Conservation (phyloP, 1,284 basidiomycete species). For the Inonotus hispidus region DNA sequence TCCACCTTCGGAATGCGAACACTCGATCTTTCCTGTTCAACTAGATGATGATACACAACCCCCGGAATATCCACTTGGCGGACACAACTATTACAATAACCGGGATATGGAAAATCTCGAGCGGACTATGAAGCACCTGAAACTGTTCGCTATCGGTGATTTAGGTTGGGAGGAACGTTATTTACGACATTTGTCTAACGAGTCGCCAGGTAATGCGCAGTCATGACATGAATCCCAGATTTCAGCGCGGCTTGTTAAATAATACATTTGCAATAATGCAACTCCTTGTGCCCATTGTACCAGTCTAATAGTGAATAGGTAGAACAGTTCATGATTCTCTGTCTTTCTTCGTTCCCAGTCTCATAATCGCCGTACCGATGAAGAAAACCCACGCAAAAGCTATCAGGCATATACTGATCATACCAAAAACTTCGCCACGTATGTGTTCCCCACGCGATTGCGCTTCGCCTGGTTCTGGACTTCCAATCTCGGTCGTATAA, state of each 20-base stretch:
- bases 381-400: conserved; percentile 62
- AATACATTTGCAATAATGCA: neutral
- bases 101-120: conserved; percentile 43
- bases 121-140: conserved; percentile 40
- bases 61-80: conserved; percentile 36
- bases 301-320: neutral
- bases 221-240: no score
- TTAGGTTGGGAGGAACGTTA: conserved; percentile 31
- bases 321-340: conserved; percentile 2
- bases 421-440: conserved; percentile 48
- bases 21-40: conserved; percentile 37
- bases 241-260: no score
- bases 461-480: conserved; percentile 24
- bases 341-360: conserved; percentile 36
- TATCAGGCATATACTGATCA: conserved; percentile 41
- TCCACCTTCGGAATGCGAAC: conserved; percentile 40
- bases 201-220: neutral
- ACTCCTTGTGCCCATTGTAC: neutral
- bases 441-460: conserved; percentile 35
- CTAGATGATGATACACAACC: conserved; percentile 23
- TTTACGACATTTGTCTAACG: conserved; percentile 4
- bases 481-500: neutral
- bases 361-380: conserved; percentile 54
- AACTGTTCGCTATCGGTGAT: conserved; percentile 29
- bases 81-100: conserved; percentile 56